Percentiles rank a stretch among this genome's conserved stretches.
Evolutionary conservation across 2,329 filamentous ascomycete genomes (phyloP).

Genomic region (Monosporascus sp.): DNA sequence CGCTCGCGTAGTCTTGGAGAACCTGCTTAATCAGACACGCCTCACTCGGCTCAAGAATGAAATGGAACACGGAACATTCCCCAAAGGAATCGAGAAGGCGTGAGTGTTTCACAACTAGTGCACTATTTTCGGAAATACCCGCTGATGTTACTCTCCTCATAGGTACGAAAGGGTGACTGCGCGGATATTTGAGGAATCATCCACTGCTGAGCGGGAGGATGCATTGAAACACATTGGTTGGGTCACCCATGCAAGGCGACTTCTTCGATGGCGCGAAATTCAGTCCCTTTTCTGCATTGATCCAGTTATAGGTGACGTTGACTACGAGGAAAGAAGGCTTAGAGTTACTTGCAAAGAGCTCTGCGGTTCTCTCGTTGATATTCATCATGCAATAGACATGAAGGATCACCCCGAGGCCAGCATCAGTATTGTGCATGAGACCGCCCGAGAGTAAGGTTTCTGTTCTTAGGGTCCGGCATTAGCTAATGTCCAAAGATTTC

Average conservation of each 20-base stretch:
- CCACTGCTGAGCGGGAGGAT: not conserved
- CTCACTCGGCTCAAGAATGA: slow-evolving; percentile 1
- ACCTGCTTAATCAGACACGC: slow-evolving; percentile 5
- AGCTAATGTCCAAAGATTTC: not conserved
- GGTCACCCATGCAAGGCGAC: slow-evolving; percentile 3
- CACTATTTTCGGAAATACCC: not conserved
- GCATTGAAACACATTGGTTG: slow-evolving; percentile 2
- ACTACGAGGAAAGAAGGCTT: slow-evolving; percentile 5
- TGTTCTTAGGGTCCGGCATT: not conserved
- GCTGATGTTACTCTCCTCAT: not conserved
- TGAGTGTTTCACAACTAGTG: not conserved
- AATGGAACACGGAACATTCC: slow-evolving; percentile 1
- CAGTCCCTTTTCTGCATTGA: slow-evolving; percentile 9
- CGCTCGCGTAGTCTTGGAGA: slow-evolving; percentile 1
- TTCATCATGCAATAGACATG: not conserved
- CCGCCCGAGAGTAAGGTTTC: slow-evolving; percentile 1
- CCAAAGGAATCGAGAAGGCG: slow-evolving; percentile 1
- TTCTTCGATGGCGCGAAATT: slow-evolving; percentile 7
- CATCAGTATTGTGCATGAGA: slow-evolving; percentile 1
- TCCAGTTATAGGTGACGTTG: not conserved
- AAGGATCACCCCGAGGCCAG: not conserved
- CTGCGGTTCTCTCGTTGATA: slow-evolving; percentile 9
- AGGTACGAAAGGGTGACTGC: slow-evolving; percentile 1
- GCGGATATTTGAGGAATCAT: not conserved
- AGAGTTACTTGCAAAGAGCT: slow-evolving; percentile 6